Evolutionary conservation across 257 asterid species (phyloP), one percentile per base, ranked within the genome.

Genomic region (Verbascum thapsus): DNA sequence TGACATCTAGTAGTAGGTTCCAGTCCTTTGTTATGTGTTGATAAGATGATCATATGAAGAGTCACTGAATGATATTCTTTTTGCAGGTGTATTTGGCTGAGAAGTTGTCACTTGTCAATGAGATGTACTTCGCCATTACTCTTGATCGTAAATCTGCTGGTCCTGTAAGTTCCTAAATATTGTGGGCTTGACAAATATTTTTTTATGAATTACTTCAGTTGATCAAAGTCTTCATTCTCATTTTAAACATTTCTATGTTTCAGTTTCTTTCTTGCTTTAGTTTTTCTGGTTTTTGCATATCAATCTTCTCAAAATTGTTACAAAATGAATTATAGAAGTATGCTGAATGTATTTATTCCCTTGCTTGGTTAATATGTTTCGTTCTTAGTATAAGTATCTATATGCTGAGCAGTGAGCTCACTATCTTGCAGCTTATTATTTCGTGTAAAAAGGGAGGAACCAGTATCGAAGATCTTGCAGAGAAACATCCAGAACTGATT

Each of bases 381-480:
- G 41, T 49, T 26, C 55, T 35, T 22, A 22, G 34, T 15, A 38
- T 5, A 61, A 50, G 63, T 30, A 7, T 47, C 26, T 43, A 20
- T 16, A 7, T 37, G 49, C 61, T 50, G 53, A 69, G 9, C 39
- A 35, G 12, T 51, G 61, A 30, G 26, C 53, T 51, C 18, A 34
- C 51, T 56, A 22, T 52, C 63, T 52, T 76, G 80, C 87, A 94
- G 99, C 81, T 94, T 76, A 94, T 94, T 58, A 87, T 90, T 70
- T 88, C 99, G 67, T 94, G 99, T 42, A 76, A 85, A 60, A 87
- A 85, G 78, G 99, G 99, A 58, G 99, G 99, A 78, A 94, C 99
- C 38, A 94, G 99, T 70, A 94, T 94, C 16, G 99, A 94, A 78
- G 99, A 94, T 81, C 94, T 94, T 48, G 99, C 99, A 10, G 97